Evolutionary conservation across 2,329 filamentous ascomycete species (phyloP).

Genomic region (Pseudocercospora vitis): DNA sequence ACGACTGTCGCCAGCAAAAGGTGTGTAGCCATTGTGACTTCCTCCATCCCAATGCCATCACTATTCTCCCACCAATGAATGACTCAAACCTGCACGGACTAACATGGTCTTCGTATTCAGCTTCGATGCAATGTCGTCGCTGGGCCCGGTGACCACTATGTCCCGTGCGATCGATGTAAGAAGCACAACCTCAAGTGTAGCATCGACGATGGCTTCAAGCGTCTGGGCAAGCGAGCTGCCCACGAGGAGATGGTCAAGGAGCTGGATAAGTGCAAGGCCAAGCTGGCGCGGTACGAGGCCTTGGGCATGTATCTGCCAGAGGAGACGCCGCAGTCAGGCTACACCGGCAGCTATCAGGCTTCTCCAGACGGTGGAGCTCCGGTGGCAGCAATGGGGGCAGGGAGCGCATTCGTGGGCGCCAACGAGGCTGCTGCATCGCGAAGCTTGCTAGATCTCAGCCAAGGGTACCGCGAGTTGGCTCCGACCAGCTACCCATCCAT

Average conservation of each 20-base stretch:
- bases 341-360: conserved; percentile 27
- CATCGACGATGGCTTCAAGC: conserved; percentile 86
- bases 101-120: conserved; percentile 44
- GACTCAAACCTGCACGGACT: conserved; percentile 1
- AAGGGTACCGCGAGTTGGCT: conserved; percentile 41
- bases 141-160: conserved; percentile 63
- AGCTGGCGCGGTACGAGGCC: conserved; percentile 34
- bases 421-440: conserved; percentile 41
- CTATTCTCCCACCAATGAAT: neutral
- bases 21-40: conserved; percentile 44
- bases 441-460: conserved; percentile 41
- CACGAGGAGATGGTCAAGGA: conserved; percentile 86
- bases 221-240: conserved; percentile 76
- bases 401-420: conserved; percentile 35
- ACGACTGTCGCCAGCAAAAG: conserved; percentile 84
- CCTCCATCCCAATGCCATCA: neutral
- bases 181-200: conserved; percentile 80
- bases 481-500: conserved; percentile 50
- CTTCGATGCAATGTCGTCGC: conserved; percentile 81
- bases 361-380: conserved; percentile 30
- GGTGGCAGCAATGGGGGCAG: conserved; percentile 31
- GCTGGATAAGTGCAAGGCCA: conserved; percentile 58
- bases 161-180: conserved; percentile 72
- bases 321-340: conserved; percentile 25
- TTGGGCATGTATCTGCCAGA: conserved; percentile 33